These are phyloP conservation scores for Pterocarpus macrocarpus DNA, from an alignment of 306 rosid genomes.

Conservation along the genomic window DNA sequence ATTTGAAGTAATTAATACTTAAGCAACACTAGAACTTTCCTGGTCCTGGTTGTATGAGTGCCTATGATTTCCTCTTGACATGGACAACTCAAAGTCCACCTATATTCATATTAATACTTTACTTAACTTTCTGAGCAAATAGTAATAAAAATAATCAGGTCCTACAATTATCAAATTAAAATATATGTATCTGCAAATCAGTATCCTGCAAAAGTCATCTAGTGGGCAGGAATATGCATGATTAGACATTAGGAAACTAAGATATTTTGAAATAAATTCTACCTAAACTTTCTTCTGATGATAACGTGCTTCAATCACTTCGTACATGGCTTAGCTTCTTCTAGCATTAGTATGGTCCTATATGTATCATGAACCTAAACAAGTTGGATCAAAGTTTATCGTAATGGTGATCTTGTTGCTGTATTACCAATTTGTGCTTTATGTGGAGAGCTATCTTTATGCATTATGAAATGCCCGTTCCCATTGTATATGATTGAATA, in stretches of 20 bases:
- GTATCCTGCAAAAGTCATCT: slow-evolving; percentile 14
- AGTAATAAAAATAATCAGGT: neutral
- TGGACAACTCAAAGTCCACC: slow-evolving; percentile 23
- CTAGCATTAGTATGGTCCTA: neutral
- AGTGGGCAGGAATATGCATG: slow-evolving; percentile 23
- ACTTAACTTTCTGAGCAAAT: neutral
- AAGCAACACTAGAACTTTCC: slow-evolving; percentile 23
- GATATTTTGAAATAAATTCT: neutral
- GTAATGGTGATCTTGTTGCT: neutral
- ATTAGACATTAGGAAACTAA: slow-evolving; percentile 5
- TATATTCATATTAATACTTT: neutral
- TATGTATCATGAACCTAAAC: neutral
- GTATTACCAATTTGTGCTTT: slow-evolving; percentile 5
- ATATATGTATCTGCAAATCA: slow-evolving; percentile 5
- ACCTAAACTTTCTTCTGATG: neutral
- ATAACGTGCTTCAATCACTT: slow-evolving; percentile 19
- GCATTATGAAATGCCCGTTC: neutral
- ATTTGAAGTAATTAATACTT: slow-evolving; percentile 18
- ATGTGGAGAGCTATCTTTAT: slow-evolving; percentile 13
- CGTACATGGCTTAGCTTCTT: slow-evolving; percentile 14
- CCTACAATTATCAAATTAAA: neutral
- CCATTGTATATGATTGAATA: slow-evolving; percentile 26
- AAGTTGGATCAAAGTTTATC: slow-evolving; percentile 3
- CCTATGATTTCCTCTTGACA: neutral
- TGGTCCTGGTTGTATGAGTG: slow-evolving; percentile 7